These are phyloP conservation scores for Rhazya stricta DNA, from an alignment of 257 asterid species.

Conservation along the genomic window DNA sequence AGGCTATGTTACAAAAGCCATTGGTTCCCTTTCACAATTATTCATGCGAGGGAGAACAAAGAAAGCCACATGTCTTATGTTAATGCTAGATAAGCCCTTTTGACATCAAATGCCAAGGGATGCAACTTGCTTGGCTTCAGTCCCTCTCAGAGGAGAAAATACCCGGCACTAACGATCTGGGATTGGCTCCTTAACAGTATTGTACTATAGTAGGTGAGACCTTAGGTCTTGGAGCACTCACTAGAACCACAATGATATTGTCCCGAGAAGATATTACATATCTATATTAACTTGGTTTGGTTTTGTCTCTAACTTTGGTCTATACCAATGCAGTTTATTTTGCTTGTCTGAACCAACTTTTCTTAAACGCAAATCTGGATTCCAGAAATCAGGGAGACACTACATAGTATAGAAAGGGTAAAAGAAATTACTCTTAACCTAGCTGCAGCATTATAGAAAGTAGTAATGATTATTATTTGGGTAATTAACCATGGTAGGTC, in stretches of 20 bases:
- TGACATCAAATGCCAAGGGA: background rate
- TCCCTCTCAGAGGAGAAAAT: constrained; percentile 1
- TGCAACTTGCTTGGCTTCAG: constrained; percentile 1
- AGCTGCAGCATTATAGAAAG: background rate
- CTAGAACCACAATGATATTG: background rate
- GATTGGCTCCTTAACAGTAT: background rate
- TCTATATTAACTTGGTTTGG: background rate
- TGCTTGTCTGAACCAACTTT: too few relatives aligned
- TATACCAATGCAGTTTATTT: too few relatives aligned
- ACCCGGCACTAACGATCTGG: background rate
- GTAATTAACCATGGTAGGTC: background rate
- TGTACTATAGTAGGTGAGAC: background rate
- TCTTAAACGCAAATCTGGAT: too few relatives aligned
- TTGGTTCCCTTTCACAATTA: background rate
- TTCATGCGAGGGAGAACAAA: background rate
- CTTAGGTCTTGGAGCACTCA: background rate
- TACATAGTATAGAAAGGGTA: too few relatives aligned
- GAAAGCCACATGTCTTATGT: background rate
- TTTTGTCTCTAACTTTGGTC: background rate
- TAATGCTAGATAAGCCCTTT: background rate
- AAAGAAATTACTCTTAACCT: background rate
- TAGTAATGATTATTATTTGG: background rate
- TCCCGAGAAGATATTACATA: background rate
- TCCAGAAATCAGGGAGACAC: background rate
- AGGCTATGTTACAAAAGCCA: background rate